Percentiles rank a stretch among this genome's conserved stretches.
phyloP scores from a whole-genome alignment of 371 early-diverging fungal species.

The Coemansia sp. region DNA sequence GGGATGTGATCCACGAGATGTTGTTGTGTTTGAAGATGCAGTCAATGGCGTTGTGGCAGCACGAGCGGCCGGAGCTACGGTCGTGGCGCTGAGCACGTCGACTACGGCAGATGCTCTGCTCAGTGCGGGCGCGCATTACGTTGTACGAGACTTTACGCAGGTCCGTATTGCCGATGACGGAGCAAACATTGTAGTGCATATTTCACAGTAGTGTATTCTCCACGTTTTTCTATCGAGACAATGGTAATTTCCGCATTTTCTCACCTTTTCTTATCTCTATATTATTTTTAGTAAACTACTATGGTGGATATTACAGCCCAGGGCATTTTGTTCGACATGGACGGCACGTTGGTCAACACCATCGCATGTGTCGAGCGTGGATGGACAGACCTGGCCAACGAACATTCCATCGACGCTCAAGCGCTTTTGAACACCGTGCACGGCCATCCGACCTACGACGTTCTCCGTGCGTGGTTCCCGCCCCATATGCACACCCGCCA shows the following conservation, averaged over 20 bases:
- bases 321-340: constrained; percentile 40
- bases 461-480: constrained; percentile 56
- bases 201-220: not conserved
- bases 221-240: not conserved
- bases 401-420: constrained; percentile 43
- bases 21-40: constrained; percentile 74
- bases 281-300: not conserved
- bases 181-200: too few species aligned
- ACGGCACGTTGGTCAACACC: constrained; percentile 45
- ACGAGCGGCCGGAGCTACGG: constrained; percentile 59
- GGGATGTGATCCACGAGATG: constrained; percentile 55
- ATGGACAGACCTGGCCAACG: constrained; percentile 35
- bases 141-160: not conserved
- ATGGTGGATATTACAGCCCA: constrained; percentile 13
- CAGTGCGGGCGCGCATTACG: constrained; percentile 19
- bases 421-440: constrained; percentile 51
- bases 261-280: not conserved
- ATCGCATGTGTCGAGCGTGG: constrained; percentile 27
- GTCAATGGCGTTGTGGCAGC: constrained; percentile 67
- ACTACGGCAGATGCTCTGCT: constrained; percentile 11
- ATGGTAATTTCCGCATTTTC: not conserved
- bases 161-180: not conserved
- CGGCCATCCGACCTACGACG: constrained; percentile 54
- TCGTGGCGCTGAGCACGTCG: constrained; percentile 52
- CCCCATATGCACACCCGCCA: constrained; percentile 36